These are phyloP conservation scores for Hordeum vulgare DNA, from an alignment of 176 grass and related monocot genomes.

Conservation along the genomic window DNA sequence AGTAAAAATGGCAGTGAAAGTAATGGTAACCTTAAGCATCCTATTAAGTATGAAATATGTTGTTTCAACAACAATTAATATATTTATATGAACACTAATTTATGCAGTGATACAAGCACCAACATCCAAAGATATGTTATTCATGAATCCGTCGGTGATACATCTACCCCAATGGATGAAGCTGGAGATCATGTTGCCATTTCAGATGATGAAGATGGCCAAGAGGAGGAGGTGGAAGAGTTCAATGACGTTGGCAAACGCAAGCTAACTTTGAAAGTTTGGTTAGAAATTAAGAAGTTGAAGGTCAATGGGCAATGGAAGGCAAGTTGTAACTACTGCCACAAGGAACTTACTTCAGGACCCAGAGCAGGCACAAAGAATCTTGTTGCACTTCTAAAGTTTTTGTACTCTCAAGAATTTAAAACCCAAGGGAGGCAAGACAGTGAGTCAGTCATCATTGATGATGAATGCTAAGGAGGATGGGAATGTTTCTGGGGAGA, in stretches of 20 bases:
- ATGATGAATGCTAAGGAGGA: neutral
- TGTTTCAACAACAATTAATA: too few species aligned
- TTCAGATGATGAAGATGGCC: too few species aligned
- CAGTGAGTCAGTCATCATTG: neutral
- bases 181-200: too few species aligned
- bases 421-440: neutral
- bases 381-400: neutral
- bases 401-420: neutral
- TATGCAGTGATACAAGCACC: too few species aligned
- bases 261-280: neutral
- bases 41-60: too few species aligned
- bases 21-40: too few species aligned
- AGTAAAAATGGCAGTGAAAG: too few species aligned
- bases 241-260: neutral
- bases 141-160: too few species aligned
- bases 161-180: too few species aligned
- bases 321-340: neutral
- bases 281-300: neutral
- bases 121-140: too few species aligned
- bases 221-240: too few species aligned
- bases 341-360: neutral
- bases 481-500: neutral
- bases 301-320: neutral
- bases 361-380: neutral
- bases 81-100: too few species aligned